Conservation (phyloP, 2,329 filamentous ascomycete genomes). For the Cercospora sojina region DNA sequence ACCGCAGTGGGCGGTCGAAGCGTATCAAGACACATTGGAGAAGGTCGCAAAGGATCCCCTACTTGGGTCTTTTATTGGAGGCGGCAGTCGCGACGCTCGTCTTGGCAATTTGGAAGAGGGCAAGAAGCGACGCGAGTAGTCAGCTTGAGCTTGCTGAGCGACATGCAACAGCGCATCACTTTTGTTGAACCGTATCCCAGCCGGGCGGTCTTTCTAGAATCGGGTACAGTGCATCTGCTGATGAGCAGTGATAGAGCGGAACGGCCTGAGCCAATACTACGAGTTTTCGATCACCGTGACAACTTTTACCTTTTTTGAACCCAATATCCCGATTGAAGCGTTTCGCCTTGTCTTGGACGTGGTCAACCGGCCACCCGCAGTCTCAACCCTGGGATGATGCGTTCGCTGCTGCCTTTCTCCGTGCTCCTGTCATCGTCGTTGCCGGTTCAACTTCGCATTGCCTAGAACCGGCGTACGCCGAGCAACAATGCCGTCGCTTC, state of each 20-base stretch:
- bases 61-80: slow-evolving; percentile 69
- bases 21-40: slow-evolving; percentile 80
- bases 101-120: slow-evolving; percentile 90
- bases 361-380: too few species aligned
- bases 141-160: neutral
- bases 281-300: neutral
- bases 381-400: too few species aligned
- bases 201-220: slow-evolving; percentile 2
- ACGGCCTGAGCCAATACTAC: neutral
- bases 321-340: neutral
- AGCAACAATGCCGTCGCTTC: too few species aligned
- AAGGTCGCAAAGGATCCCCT: slow-evolving; percentile 80
- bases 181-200: neutral
- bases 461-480: too few species aligned
- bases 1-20: slow-evolving; percentile 79
- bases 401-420: too few species aligned
- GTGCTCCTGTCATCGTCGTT: too few species aligned
- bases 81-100: slow-evolving; percentile 75
- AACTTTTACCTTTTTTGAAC: neutral
- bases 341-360: neutral
- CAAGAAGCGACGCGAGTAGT: slow-evolving; percentile 91
- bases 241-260: neutral
- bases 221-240: slow-evolving; percentile 4
- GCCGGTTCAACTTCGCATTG: too few species aligned
- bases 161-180: neutral